These are phyloP conservation scores for Suillus sp. DNA, from an alignment of 768 basidiomycete species.

Conservation along the genomic window DNA sequence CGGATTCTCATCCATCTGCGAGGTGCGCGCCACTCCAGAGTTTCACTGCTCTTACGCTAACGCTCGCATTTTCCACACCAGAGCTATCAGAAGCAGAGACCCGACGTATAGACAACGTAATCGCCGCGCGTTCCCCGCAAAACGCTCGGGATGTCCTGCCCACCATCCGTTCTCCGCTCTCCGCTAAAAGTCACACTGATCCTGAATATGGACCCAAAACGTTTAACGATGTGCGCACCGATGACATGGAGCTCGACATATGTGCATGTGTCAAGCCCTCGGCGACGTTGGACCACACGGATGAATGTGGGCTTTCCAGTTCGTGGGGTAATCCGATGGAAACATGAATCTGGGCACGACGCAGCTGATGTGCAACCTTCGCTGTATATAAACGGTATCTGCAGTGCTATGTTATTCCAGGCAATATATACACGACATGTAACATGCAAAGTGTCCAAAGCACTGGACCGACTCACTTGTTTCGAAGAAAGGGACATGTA, in stretches of 20 bases:
- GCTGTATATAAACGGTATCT: neutral
- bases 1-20: conserved; percentile 59
- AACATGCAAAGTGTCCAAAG: neutral
- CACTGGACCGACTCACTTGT: neutral
- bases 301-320: conserved; percentile 12
- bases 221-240: neutral
- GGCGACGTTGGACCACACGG: conserved; percentile 29
- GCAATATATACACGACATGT: neutral
- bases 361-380: neutral
- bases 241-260: conserved; percentile 33
- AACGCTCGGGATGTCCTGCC: conserved; percentile 20
- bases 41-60: neutral
- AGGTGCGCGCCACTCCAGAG: conserved; percentile 34
- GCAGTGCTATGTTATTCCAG: neutral
- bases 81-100: conserved; percentile 31
- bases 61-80: neutral
- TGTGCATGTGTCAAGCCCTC: conserved; percentile 30
- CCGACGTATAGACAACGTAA: conserved; percentile 29
- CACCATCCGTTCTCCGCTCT: conserved; percentile 27
- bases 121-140: conserved; percentile 17
- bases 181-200: conserved; percentile 26
- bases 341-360: conserved; percentile 13
- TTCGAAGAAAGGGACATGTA: neutral
- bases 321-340: conserved; percentile 21
- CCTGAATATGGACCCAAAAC: conserved; percentile 22